phyloP scores from a whole-genome alignment of 495 filamentous ascomycete species.

The Neurospora tetrasperma region DNA sequence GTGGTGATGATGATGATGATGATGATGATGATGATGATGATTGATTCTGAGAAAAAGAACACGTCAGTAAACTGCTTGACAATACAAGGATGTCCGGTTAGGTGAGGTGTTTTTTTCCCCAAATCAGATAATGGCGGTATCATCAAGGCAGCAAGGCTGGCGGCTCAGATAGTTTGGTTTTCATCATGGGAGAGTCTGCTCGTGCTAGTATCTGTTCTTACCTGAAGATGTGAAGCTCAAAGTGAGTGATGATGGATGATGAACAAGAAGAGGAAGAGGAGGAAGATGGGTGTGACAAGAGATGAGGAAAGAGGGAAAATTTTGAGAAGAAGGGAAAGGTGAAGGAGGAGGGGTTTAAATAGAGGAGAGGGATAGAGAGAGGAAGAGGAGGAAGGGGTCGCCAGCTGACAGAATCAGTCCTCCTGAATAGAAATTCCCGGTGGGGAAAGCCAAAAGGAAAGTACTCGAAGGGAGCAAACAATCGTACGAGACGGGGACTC shows the following conservation, averaged over 20 bases:
- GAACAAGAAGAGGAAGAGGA: not conserved
- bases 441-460: not conserved
- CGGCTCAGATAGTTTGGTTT: too few species aligned
- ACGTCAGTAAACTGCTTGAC: not conserved
- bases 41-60: not conserved
- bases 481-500: not conserved
- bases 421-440: not conserved
- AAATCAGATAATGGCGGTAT: not conserved
- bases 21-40: not conserved
- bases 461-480: not conserved
- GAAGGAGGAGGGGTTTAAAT: not conserved
- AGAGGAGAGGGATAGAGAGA: not conserved
- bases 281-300: not conserved
- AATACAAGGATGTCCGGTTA: not conserved
- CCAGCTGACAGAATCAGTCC: not conserved
- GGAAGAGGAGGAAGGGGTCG: not conserved
- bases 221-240: not conserved
- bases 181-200: not conserved
- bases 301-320: not conserved
- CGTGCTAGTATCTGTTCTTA: not conserved
- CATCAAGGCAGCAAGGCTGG: too few species aligned
- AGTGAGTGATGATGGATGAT: not conserved
- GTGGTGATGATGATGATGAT: not conserved
- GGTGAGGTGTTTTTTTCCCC: not conserved
- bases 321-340: not conserved